Evolutionary conservation across 345 rosid species (phyloP), one percentile per base, ranked within the genome.

Genomic region (Arabidopsis suecica): DNA sequence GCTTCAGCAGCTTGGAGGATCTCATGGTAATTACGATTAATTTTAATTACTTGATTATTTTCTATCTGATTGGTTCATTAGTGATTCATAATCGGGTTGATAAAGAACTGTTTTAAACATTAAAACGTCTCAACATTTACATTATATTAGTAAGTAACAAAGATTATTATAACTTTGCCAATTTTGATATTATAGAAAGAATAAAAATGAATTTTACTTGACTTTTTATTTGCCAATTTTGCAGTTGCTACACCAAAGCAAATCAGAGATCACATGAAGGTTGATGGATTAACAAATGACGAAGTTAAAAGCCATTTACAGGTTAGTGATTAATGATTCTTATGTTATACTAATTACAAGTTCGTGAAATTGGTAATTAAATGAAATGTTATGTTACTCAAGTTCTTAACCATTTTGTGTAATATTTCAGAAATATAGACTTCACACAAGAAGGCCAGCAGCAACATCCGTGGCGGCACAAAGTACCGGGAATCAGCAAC

Each of bases 221-320:
- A 16, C 18, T 3, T 42, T 65, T 0, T 3, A 10, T 61, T 61
- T 51, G 32, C 1, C 5, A 40, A 49, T 28, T 56, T 69, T 72
- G 70, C 85, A 94, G 98, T 78, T 69, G 95, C 98, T 9, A 94
- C 98, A 0, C 98, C 98, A 0, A 93, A 93, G 82, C 98, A 91
- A 78, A 93, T 94, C 5, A 88, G 96, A 78, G 98, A 94, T 83
- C 80, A 85, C 63, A 94, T 94, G 98, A 91, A 91, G 76, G 97
- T 94, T 16, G 98, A 94, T 77, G 97, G 97, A 53, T 87, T 94
- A 22, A 88, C 96, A 11, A 94, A 91, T 30, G 98, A 91, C 73
- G 98, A 94, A 90, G 98, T 94, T 25, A 94, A 94, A 81, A 94
- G 98, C 86, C 98, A 94, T 89, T 85, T 94, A 76, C 98, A 94